phyloP scores from a whole-genome alignment of 352 stramenopile genomes.

The Pythium pyrilobum region DNA sequence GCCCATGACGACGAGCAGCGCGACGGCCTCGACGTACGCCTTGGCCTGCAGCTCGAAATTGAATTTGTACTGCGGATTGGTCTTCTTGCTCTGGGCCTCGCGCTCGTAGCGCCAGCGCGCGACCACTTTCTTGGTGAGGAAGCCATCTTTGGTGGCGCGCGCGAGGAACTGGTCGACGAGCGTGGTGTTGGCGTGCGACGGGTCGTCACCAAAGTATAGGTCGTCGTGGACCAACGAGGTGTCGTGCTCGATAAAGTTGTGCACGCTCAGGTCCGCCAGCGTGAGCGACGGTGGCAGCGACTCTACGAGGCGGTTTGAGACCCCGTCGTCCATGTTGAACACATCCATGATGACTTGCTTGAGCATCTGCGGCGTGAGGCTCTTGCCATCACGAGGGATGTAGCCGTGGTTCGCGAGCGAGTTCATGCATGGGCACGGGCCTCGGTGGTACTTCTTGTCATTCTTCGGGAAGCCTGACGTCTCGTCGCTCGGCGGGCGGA shows the following conservation, averaged over 20 bases:
- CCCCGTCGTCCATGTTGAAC: slow-evolving; percentile 36
- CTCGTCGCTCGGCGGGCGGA: slow-evolving; percentile 27
- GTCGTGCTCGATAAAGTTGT: slow-evolving; percentile 69
- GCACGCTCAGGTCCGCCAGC: slow-evolving; percentile 43
- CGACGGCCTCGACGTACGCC: slow-evolving; percentile 43
- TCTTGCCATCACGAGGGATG: slow-evolving; percentile 55
- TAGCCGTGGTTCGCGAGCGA: slow-evolving; percentile 65
- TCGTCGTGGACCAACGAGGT: slow-evolving; percentile 67
- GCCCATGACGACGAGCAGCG: slow-evolving; percentile 44
- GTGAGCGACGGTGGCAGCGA: slow-evolving; percentile 34
- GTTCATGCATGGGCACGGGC: slow-evolving; percentile 63
- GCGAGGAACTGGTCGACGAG: slow-evolving; percentile 34
- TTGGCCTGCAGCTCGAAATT: slow-evolving; percentile 25
- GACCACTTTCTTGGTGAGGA: slow-evolving; percentile 32
- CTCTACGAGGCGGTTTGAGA: slow-evolving; percentile 30
- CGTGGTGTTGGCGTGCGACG: slow-evolving; percentile 36
- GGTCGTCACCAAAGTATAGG: slow-evolving; percentile 33
- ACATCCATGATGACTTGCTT: slow-evolving; percentile 35
- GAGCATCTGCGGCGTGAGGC: slow-evolving; percentile 34
- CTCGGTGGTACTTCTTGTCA: slow-evolving; percentile 38
- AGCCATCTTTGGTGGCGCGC: slow-evolving; percentile 16
- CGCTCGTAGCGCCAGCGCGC: slow-evolving; percentile 44
- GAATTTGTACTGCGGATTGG: slow-evolving; percentile 41
- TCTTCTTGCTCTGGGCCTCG: slow-evolving; percentile 31
- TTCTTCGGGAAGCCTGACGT: slow-evolving; percentile 50